These are phyloP conservation scores for Phytophthora citrophthora DNA, from an alignment of 352 stramenopile genomes.

Conservation along the genomic window DNA sequence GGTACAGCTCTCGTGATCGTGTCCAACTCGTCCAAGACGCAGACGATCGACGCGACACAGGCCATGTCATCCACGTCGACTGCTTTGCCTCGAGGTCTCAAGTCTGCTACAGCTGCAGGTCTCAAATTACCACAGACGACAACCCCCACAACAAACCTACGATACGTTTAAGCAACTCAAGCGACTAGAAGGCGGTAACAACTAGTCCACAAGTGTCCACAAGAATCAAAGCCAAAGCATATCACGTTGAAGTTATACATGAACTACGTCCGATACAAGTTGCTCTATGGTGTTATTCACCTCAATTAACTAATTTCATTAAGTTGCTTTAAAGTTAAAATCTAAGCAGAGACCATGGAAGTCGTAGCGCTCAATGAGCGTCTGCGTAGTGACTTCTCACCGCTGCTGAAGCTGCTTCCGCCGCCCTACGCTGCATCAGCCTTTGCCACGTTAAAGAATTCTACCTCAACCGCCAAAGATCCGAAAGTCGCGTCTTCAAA, in stretches of 20 bases:
- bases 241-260: neutral
- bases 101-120: constrained; percentile 26
- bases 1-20: constrained; percentile 77
- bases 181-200: neutral
- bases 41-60: constrained; percentile 86
- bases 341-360: constrained; percentile 51
- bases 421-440: constrained; percentile 19
- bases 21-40: constrained; percentile 74
- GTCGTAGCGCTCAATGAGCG: constrained; percentile 70
- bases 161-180: constrained; percentile 29
- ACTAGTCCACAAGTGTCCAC: constrained; percentile 20
- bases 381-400: constrained; percentile 65
- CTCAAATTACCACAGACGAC: constrained; percentile 28
- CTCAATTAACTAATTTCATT: neutral
- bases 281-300: constrained; percentile 5
- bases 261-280: neutral
- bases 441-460: neutral
- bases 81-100: constrained; percentile 48
- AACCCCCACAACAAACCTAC: constrained; percentile 20
- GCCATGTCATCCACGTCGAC: constrained; percentile 66
- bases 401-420: constrained; percentile 61
- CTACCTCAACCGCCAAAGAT: neutral
- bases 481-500: neutral
- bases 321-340: constrained; percentile 11
- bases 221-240: constrained; percentile 6